Evolutionary conservation across 176 grass and related monocot species (phyloP).

Genomic region (Musa itinerans): DNA sequence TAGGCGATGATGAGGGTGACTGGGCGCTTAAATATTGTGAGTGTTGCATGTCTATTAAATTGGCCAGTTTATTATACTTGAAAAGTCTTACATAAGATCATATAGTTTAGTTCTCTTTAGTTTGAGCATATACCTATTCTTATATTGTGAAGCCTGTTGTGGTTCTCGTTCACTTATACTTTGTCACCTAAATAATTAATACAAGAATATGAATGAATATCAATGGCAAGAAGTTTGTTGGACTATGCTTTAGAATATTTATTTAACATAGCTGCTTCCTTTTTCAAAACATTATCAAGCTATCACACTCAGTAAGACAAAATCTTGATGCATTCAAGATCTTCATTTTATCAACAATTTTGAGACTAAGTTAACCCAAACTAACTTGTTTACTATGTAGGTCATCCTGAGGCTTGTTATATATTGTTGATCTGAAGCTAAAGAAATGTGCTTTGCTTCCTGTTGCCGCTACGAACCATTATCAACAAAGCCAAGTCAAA

Average conservation of each 20-base stretch:
- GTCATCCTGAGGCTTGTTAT: neutral
- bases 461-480: neutral
- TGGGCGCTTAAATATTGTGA: neutral
- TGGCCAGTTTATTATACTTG: neutral
- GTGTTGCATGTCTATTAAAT: neutral
- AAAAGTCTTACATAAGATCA: too few relatives aligned
- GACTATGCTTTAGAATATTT: too few relatives aligned
- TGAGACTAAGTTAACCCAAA: neutral
- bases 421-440: neutral
- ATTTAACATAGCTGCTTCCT: too few relatives aligned
- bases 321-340: neutral
- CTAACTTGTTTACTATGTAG: neutral
- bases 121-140: too few relatives aligned
- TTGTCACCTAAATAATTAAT: too few relatives aligned
- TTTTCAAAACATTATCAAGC: too few relatives aligned
- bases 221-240: too few relatives aligned
- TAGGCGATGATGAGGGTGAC: neutral
- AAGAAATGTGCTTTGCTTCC: neutral
- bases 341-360: neutral
- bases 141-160: too few relatives aligned
- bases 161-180: too few relatives aligned
- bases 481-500: neutral
- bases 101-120: too few relatives aligned
- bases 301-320: too few relatives aligned
- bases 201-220: too few relatives aligned